phyloP scores from a whole-genome alignment of 805 yeast species.

The Candida sonorensis region DNA sequence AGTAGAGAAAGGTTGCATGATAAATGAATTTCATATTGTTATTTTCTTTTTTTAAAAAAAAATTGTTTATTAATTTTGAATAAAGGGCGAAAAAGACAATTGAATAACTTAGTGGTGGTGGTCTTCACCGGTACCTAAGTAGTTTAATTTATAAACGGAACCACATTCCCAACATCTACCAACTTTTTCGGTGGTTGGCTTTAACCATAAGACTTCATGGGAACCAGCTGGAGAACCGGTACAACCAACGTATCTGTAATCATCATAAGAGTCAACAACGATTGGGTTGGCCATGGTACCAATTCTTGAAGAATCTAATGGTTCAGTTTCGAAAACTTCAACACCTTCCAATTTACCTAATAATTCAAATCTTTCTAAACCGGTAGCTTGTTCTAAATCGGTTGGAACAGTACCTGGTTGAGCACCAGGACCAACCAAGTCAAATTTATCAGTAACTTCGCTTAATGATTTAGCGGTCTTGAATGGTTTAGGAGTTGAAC shows the following conservation, averaged over 20 bases:
- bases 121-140: constrained; percentile 71
- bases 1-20: too few species aligned
- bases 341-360: constrained; percentile 94
- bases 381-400: constrained; percentile 94
- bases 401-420: constrained; percentile 78
- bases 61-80: not conserved
- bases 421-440: constrained; percentile 91
- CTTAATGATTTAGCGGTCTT: constrained; percentile 63
- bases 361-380: constrained; percentile 93
- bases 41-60: not conserved
- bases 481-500: constrained; percentile 31
- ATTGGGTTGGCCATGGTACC: constrained; percentile 92
- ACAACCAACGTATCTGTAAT: constrained; percentile 94
- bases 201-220: constrained; percentile 88
- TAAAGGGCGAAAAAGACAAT: too few species aligned
- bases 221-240: constrained; percentile 93
- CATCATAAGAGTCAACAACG: constrained; percentile 83
- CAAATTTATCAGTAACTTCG: constrained; percentile 72
- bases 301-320: constrained; percentile 78
- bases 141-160: constrained; percentile 82
- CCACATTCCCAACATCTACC: constrained; percentile 99
- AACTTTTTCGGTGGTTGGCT: constrained; percentile 73
- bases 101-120: constrained; percentile 42
- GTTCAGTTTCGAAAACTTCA: constrained; percentile 85
- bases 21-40: too few species aligned